Base-by-base conservation (phyloP, 2,329 filamentous ascomycete genomes). In the Aspergillus aculeatus region DNA sequence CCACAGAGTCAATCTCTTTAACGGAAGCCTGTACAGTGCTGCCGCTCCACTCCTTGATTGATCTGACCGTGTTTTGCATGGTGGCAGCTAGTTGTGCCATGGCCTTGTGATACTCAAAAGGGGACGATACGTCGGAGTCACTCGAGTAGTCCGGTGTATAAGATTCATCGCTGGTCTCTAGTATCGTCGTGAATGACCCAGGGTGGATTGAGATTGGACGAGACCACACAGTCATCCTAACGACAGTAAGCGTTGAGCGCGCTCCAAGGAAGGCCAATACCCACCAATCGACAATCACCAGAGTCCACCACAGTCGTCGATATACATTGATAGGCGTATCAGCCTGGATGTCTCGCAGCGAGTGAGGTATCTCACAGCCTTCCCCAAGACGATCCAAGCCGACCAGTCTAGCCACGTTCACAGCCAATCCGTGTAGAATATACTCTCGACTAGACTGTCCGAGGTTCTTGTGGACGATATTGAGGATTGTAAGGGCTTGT, bases 11-110 rank as follows among this genome's bases (percentile, higher is more conserved):
- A 5, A 54, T 41, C 2, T 54, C 52, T 24, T 47, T 24, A 7
- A 54, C 21, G 16, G 52, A 54, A 14, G 41, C 52, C 4, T 32
- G 38, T 4, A 54, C 52, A 16, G 41, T 29, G 2, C 16, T 16
- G 1, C 24, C 31, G 1, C 24, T 54, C 52, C 52, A 54, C 10
- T 54, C 52, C 6, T 47, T 47, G 11, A 54, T 54, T 14, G 52
- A 54, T 14, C 52, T 16, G 41, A 44, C 41, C 12, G 44, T 41
- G 23, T 54, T 54, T 41, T 54, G 52, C 52, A 54, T 54, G 52
- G 52, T 54, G 10, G 52, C 52, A 9, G 52, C 52, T 11, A 54
- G 26, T 7, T 54, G 52, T 11, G 52, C 52, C 52, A 54, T 54
- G 7, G 38, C 52, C 24, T 54, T 54, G 41, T 54, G 52, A 19